These are phyloP conservation scores for Syzygium grande DNA, from an alignment of 345 rosid genomes.

Conservation along the genomic window DNA sequence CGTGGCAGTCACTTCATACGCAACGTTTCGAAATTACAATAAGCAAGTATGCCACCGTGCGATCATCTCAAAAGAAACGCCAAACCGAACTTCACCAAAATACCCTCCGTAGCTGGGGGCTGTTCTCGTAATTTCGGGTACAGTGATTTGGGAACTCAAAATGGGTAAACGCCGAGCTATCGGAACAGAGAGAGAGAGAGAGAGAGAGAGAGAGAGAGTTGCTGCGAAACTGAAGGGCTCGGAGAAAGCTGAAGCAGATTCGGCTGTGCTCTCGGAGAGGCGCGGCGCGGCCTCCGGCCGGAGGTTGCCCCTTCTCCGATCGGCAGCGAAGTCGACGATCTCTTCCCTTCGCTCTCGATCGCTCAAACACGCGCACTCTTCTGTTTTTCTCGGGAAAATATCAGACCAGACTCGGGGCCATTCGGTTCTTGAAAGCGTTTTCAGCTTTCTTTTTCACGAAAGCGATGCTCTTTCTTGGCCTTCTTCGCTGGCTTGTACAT, in stretches of 20 bases:
- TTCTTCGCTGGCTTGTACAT: not conserved
- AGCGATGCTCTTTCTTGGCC: not conserved
- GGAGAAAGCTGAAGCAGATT: not conserved
- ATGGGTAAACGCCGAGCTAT: not conserved
- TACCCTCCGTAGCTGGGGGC: not conserved
- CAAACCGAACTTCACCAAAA: not conserved
- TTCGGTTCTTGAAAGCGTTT: not conserved
- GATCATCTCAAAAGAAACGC: not conserved
- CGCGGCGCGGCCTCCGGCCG: not conserved
- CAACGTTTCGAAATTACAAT: not conserved
- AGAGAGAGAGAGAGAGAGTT: not conserved
- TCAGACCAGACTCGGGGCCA: not conserved
- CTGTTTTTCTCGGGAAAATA: not conserved
- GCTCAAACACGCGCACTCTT: not conserved
- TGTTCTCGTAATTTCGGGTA: not conserved
- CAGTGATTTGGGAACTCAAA: not conserved
- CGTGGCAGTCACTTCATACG: not conserved
- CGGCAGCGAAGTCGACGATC: not conserved
- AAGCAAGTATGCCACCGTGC: not conserved
- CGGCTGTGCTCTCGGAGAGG: conserved; percentile 3
- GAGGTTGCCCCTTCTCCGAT: not conserved
- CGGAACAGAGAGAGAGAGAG: not conserved
- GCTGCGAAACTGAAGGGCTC: not conserved
- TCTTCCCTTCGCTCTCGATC: not conserved
- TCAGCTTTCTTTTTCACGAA: not conserved